A percentile compares a stretch with the other conserved stretches of the same genome.
Evolutionary conservation across 306 rosid species (phyloP).

Genomic region (Trifolium subterraneum): DNA sequence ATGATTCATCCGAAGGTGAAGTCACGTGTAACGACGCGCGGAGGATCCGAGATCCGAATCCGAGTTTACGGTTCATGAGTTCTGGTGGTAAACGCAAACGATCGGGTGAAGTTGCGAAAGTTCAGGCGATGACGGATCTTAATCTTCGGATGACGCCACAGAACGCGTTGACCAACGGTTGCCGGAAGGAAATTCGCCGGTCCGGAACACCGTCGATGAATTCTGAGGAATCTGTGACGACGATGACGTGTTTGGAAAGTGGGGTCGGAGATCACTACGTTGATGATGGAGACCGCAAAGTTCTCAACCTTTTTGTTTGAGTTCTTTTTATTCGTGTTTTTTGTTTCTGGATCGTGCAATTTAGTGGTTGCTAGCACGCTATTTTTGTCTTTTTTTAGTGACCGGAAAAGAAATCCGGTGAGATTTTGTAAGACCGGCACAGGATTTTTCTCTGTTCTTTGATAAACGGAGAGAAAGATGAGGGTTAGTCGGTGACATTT

Average conservation of each 20-base stretch:
- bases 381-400: conserved; percentile 14
- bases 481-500: conserved; percentile 67
- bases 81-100: conserved; percentile 62
- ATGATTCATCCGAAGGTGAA: conserved; percentile 72
- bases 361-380: conserved; percentile 35
- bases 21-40: conserved; percentile 60
- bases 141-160: conserved; percentile 78
- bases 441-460: conserved; percentile 67
- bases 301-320: conserved; percentile 75
- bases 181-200: conserved; percentile 59
- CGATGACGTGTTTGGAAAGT: conserved; percentile 67
- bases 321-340: conserved; percentile 34
- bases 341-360: conserved; percentile 45
- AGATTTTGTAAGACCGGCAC: conserved; percentile 74
- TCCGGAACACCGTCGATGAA: conserved; percentile 85
- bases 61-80: conserved; percentile 47
- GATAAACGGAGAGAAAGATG: conserved; percentile 61
- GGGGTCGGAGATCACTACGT: conserved; percentile 48
- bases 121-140: conserved; percentile 60
- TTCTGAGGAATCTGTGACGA: conserved; percentile 87
- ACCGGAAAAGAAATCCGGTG: conserved; percentile 61
- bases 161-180: conserved; percentile 38
- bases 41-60: conserved; percentile 56
- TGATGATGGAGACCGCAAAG: conserved; percentile 56
- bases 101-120: conserved; percentile 44